Percentiles rank a stretch among this genome's conserved stretches.
Conservation (phyloP, 352 stramenopile genomes). For the Elongisporangium anandrum region DNA sequence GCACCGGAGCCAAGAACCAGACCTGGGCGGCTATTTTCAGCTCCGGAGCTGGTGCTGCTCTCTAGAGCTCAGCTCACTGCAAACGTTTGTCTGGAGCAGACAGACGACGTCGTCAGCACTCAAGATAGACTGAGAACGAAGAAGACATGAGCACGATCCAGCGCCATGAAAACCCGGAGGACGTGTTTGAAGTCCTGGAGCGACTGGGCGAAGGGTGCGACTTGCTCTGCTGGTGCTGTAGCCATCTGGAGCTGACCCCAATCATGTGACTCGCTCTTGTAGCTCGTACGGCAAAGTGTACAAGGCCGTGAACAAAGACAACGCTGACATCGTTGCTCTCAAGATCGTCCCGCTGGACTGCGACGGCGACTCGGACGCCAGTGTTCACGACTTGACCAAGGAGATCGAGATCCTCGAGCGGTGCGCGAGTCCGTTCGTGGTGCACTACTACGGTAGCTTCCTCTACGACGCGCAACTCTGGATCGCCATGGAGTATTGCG, state of each 20-base stretch:
- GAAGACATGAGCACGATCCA: constrained; percentile 56
- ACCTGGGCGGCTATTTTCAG: neutral
- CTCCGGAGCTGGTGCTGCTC: neutral
- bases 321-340: constrained; percentile 63
- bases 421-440: constrained; percentile 78
- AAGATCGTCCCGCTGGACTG: constrained; percentile 85
- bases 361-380: constrained; percentile 57
- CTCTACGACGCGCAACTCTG: constrained; percentile 68
- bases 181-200: constrained; percentile 71
- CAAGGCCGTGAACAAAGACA: constrained; percentile 63
- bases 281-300: constrained; percentile 84
- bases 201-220: constrained; percentile 66
- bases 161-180: constrained; percentile 58
- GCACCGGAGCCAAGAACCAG: neutral
- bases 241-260: neutral
- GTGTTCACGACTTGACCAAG: constrained; percentile 53
- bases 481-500: constrained; percentile 90
- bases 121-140: neutral
- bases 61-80: neutral
- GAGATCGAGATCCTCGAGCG: constrained; percentile 86
- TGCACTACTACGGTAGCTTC: constrained; percentile 84
- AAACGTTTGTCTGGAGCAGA: neutral
- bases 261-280: constrained; percentile 1
- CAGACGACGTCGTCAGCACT: neutral
- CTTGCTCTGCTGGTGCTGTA: neutral